Conservation (phyloP, 768 basidiomycete genomes). For the Tubosaeta sp. region DNA sequence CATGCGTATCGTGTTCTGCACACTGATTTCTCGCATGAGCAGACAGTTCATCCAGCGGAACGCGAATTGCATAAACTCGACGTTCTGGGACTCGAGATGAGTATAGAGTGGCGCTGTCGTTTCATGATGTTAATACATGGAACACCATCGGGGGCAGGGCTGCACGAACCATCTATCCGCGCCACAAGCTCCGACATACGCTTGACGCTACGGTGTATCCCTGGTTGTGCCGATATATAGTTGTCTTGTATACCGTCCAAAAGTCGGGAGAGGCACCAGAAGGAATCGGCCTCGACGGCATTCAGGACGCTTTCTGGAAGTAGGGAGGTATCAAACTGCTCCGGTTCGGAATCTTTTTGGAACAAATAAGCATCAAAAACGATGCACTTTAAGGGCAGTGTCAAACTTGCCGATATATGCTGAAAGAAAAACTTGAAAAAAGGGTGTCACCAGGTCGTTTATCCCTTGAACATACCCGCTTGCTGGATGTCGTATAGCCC, state of each 20-base stretch:
- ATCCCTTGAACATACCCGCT: slow-evolving; percentile 99
- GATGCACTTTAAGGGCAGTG: not conserved
- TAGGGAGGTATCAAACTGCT: slow-evolving; percentile 74
- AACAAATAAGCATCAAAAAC: slow-evolving; percentile 2
- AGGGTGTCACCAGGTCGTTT: slow-evolving; percentile 96
- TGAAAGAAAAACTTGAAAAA: slow-evolving; percentile 95
- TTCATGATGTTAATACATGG: not conserved
- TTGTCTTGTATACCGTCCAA: slow-evolving; percentile 98
- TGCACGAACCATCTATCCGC: slow-evolving; percentile 74
- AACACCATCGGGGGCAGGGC: not conserved
- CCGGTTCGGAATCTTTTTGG: slow-evolving; percentile 79
- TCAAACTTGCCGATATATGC: slow-evolving; percentile 78
- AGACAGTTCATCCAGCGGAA: slow-evolving; percentile 99
- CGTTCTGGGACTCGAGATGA: slow-evolving; percentile 86
- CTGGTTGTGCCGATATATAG: slow-evolving; percentile 94
- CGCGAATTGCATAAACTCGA: slow-evolving; percentile 99
- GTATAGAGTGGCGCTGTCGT: slow-evolving; percentile 71
- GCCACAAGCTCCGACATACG: slow-evolving; percentile 93
- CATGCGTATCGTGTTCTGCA: slow-evolving; percentile 96
- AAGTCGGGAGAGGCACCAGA: slow-evolving; percentile 95
- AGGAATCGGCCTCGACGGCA: slow-evolving; percentile 94
- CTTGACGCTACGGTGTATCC: slow-evolving; percentile 89
- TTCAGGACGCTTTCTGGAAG: slow-evolving; percentile 68
- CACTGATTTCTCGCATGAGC: slow-evolving; percentile 96
- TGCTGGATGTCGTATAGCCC: slow-evolving; percentile 98